Evolutionary conservation across 1,139 yeast genomes (phyloP), one percentile per base, ranked within the genome.

Genomic region (Sugiyamaella xylanicola): DNA sequence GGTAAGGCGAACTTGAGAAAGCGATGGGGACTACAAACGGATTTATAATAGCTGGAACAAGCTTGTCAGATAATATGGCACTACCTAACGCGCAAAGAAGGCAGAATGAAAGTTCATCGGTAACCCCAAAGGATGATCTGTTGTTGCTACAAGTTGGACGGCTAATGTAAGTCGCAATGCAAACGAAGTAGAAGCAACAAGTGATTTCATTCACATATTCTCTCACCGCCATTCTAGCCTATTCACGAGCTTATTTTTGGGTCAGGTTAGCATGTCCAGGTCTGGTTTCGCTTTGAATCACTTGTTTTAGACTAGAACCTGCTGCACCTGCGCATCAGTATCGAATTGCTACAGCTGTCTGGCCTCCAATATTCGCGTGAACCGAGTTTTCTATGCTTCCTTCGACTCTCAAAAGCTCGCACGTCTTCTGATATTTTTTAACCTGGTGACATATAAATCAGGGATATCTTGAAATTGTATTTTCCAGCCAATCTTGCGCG

Each of bases 71-170:
- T 25, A 25, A 25, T 25, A 25, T 25, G 32, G 9, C 5, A 32
- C 37, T 8, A 32, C 4, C 13, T 4, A 4, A 32, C 15, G 15
- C 13, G 15, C 37, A 13, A 13, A 8, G 37, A n/a, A 13, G 37
- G 37, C 37, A 32, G 37, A 32, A 32, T 32, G 37, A 32, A 25
- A 25, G 29, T n/a, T n/a, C n/a, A n/a, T n/a, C n/a, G n/a, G n/a
- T n/a, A n/a, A n/a, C n/a, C n/a, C n/a, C n/a, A n/a, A n/a, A n/a
- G n/a, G n/a, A n/a, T n/a, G n/a, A n/a, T n/a, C n/a, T n/a, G n/a
- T n/a, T n/a, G n/a, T n/a, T n/a, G n/a, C n/a, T n/a, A n/a, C n/a
- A n/a, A n/a, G n/a, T n/a, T n/a, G n/a, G n/a, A n/a, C 32, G 5
- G 32, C 32, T 11, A 25, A 25, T 25, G 32, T 11, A 25, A 25